These are phyloP conservation scores for Phytophthora lateralis DNA, from an alignment of 352 stramenopile genomes.

Conservation along the genomic window DNA sequence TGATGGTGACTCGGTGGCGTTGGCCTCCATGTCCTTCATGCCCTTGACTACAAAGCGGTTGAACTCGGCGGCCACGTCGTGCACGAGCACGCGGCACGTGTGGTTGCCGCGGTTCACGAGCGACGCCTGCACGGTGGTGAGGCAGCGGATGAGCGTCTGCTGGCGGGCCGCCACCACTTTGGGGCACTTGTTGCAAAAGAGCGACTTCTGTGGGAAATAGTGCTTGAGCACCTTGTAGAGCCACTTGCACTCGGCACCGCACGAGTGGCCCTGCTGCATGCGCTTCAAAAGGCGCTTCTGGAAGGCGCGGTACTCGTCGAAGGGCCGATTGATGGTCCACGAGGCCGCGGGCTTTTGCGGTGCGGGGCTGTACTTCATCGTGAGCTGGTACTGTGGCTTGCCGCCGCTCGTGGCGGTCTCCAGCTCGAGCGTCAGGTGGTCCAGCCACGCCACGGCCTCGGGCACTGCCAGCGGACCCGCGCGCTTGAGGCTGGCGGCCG, in stretches of 20 bases:
- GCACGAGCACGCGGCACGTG: slow-evolving; percentile 36
- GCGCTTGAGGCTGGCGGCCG: slow-evolving; percentile 33
- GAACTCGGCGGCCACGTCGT: slow-evolving; percentile 40
- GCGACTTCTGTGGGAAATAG: slow-evolving; percentile 61
- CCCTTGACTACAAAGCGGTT: slow-evolving; percentile 42
- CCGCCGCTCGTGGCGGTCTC: slow-evolving; percentile 19
- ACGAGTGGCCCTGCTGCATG: slow-evolving; percentile 61
- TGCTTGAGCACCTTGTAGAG: slow-evolving; percentile 67
- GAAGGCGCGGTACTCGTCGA: slow-evolving; percentile 55
- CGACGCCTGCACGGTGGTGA: slow-evolving; percentile 42
- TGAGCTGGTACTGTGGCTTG: slow-evolving; percentile 39
- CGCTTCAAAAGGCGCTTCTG: slow-evolving; percentile 51
- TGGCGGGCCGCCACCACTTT: slow-evolving; percentile 37
- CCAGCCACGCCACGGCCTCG: slow-evolving; percentile 40
- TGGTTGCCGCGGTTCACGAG: slow-evolving; percentile 49
- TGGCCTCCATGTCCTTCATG: slow-evolving; percentile 40
- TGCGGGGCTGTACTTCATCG: slow-evolving; percentile 34
- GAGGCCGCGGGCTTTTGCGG: slow-evolving; percentile 22
- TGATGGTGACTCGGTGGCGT: slow-evolving; percentile 29
- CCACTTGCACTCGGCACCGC: slow-evolving; percentile 66
- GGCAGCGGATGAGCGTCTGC: slow-evolving; percentile 44
- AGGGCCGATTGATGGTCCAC: slow-evolving; percentile 44
- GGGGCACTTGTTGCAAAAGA: slow-evolving; percentile 45
- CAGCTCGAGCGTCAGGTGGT: slow-evolving; percentile 38
- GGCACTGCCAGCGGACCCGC: slow-evolving; percentile 30